Evolutionary conservation across 2,329 filamentous ascomycete genomes (phyloP).

Genomic region (Ophiostoma novo-ulmi): DNA sequence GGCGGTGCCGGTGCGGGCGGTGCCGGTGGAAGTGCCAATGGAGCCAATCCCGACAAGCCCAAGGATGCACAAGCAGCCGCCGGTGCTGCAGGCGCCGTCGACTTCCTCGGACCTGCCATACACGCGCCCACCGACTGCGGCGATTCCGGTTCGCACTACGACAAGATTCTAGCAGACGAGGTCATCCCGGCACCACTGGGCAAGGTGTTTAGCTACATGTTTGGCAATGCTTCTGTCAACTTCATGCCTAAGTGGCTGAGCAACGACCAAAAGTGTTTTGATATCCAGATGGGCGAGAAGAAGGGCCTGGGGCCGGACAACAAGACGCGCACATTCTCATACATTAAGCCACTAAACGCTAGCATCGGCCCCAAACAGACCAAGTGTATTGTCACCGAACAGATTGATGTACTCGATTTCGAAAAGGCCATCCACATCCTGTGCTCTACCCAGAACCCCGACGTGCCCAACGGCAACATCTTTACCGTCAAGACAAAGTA

Average conservation of each 20-base stretch:
- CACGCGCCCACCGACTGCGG: constrained; percentile 83
- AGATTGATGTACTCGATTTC: constrained; percentile 75
- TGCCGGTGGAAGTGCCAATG: constrained; percentile 21
- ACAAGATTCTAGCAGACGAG: constrained; percentile 80
- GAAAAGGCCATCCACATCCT: constrained; percentile 83
- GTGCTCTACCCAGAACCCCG: constrained; percentile 80
- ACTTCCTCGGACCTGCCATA: constrained; percentile 78
- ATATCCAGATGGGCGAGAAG: constrained; percentile 83
- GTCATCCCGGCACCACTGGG: constrained; percentile 80
- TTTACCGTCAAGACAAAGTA: constrained; percentile 93
- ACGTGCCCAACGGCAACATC: constrained; percentile 88
- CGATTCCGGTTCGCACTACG: constrained; percentile 73
- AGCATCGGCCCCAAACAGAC: constrained; percentile 90
- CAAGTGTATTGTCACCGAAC: constrained; percentile 85
- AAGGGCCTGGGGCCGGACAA: constrained; percentile 71
- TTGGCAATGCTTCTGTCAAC: constrained; percentile 69
- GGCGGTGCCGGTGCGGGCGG: constrained; percentile 25
- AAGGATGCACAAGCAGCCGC: constrained; percentile 38
- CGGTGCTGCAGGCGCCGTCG: constrained; percentile 33
- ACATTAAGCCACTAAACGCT: constrained; percentile 83
- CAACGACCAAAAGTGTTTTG: constrained; percentile 80
- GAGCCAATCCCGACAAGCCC: constrained; percentile 45
- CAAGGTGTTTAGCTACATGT: constrained; percentile 83
- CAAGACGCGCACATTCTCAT: constrained; percentile 69
- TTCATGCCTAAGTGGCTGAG: constrained; percentile 87